Percentiles rank a stretch among this genome's conserved stretches.
These are phyloP conservation scores for Linderina pennispora DNA, from an alignment of 192 early-diverging fungal genomes.

Conservation along the genomic window DNA sequence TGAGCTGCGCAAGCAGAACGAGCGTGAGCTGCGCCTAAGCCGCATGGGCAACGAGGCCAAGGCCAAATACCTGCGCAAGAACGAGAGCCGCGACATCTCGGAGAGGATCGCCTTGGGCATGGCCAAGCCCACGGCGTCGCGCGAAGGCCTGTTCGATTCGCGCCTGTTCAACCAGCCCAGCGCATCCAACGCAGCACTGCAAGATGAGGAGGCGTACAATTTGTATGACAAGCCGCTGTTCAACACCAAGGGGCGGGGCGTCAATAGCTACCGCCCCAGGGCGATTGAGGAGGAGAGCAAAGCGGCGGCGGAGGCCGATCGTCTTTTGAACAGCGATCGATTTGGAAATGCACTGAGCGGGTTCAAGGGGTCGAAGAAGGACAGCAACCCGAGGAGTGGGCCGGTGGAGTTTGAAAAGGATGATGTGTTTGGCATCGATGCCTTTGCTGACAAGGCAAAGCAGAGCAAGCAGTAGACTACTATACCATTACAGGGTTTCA, in stretches of 20 bases:
- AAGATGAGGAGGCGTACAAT: constrained; percentile 86
- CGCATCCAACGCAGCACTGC: constrained; percentile 83
- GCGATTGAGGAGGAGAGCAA: constrained; percentile 53
- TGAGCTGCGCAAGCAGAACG: constrained; percentile 77
- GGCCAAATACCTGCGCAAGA: constrained; percentile 56
- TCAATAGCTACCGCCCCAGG: constrained; percentile 78
- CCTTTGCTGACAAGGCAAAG: constrained; percentile 74
- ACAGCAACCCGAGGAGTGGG: constrained; percentile 55
- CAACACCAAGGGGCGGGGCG: constrained; percentile 50
- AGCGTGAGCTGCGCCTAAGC: constrained; percentile 78
- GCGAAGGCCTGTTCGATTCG: constrained; percentile 91
- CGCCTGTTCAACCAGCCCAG: constrained; percentile 90
- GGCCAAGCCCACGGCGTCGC: constrained; percentile 82
- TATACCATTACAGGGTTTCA: not conserved
- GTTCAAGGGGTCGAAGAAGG: constrained; percentile 61
- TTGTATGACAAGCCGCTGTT: constrained; percentile 98
- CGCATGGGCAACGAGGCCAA: constrained; percentile 86
- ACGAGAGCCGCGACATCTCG: constrained; percentile 89
- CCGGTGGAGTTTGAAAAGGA: constrained; percentile 96
- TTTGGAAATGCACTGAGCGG: constrained; percentile 59
- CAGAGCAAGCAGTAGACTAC: constrained; percentile 3
- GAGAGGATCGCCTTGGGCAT: constrained; percentile 98
- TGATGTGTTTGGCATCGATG: constrained; percentile 90
- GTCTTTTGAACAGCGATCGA: constrained; percentile 59
- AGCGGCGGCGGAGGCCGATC: constrained; percentile 48